These are phyloP conservation scores for Zea luxurians DNA, from an alignment of 176 grass and related monocot species.

Conservation along the genomic window DNA sequence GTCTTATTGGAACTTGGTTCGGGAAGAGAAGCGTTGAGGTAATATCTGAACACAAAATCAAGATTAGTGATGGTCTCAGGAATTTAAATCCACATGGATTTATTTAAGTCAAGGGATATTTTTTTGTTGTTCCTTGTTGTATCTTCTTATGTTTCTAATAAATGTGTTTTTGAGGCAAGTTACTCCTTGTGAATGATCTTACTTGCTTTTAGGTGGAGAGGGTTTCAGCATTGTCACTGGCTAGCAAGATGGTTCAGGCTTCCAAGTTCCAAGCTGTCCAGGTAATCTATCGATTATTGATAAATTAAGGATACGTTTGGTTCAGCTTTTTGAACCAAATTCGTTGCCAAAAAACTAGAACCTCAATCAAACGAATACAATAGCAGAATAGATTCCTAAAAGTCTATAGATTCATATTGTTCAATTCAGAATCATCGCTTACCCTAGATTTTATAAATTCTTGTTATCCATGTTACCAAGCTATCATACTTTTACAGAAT, in stretches of 20 bases:
- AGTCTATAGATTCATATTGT: too few relatives aligned
- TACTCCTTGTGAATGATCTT: constrained; percentile 35
- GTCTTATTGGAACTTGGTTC: constrained; percentile 94
- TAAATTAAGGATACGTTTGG: neutral
- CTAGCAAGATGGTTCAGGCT: constrained; percentile 84
- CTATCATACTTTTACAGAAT: too few relatives aligned
- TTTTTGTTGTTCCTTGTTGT: neutral
- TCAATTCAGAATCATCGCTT: too few relatives aligned
- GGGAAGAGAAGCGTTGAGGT: constrained; percentile 85
- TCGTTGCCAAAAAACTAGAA: too few relatives aligned
- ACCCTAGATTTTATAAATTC: too few relatives aligned
- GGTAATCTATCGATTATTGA: constrained; percentile 47
- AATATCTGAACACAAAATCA: constrained; percentile 36
- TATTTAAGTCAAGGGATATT: neutral
- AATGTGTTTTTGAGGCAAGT: neutral
- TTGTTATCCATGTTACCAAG: too few relatives aligned
- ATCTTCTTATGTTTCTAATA: constrained; percentile 9
- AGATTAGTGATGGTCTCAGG: neutral
- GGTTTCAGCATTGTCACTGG: constrained; percentile 49
- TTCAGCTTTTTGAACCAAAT: too few relatives aligned
- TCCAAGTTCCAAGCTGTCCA: constrained; percentile 76
- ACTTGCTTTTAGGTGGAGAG: constrained; percentile 74
- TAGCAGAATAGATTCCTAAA: too few relatives aligned
- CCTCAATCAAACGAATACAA: too few relatives aligned
- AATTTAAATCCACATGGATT: constrained; percentile 27